Base-by-base conservation (phyloP, 2,329 filamentous ascomycete genomes). In the Pestalotiopsis sp. region DNA sequence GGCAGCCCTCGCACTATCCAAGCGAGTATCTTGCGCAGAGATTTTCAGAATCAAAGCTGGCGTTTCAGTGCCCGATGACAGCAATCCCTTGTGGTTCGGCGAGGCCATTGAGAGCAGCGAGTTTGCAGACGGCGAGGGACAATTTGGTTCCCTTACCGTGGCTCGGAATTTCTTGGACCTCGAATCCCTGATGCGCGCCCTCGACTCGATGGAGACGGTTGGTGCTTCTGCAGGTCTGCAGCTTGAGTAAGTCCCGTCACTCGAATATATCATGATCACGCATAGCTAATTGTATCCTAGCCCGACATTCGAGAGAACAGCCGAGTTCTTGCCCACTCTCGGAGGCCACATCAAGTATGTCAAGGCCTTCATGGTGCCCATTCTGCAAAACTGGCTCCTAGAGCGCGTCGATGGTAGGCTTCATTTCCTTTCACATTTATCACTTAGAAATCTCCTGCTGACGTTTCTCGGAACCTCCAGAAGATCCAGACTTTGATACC, bases 131-230 rank as follows among this genome's bases (percentile, higher is more conserved):
- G 79, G 72, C 77, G 36, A 72, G 79, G 73, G 75, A 80, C 71
- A 71, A 78, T 75, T 72, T 78, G 67, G 80, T 83, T 61, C 85
- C 67, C 77, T 91, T 20, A 77, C 84, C 59, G 81, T 81, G 69
- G 90, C 90, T 5, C 85, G 87, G 67, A 89, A 86, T 61, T 91
- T 90, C 79, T 87, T 87, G 71, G 91, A 94, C 72, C 83, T 95
- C 61, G 92, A 94, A 79, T 84, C 85, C 68, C 82, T 95, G 36
- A 87, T 91, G 59, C 84, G 86, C 64, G 88, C 86, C 3, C 84
- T 95, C 57, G 91, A 93, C 77, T 83, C 85, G 25, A 84, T 94
- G 72, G 92, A 94, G 78, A 89, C 87, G 2, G 88, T 92, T 69
- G 87, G 88, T 14, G 85, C 87, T 0, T 76, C 87, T 63, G 86